Percentiles rank a stretch among this genome's conserved stretches.
These are phyloP conservation scores for Paragyromitra xinjiangensis DNA, from an alignment of 495 filamentous ascomycete species.

Conservation along the genomic window DNA sequence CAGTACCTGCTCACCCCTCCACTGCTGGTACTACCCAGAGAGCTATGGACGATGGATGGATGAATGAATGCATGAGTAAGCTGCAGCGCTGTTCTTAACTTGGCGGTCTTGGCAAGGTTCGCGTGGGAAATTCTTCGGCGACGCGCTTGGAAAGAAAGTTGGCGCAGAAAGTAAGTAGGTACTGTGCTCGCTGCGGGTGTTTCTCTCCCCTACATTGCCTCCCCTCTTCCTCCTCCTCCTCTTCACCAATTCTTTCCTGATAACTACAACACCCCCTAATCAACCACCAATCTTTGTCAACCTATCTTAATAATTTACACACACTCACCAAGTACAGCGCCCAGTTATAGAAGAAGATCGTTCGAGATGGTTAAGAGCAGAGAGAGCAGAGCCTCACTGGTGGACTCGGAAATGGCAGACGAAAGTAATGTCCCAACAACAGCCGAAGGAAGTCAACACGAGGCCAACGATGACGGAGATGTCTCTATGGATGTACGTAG, in stretches of 20 bases:
- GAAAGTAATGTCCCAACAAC: slow-evolving; percentile 46
- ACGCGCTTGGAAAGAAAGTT: slow-evolving; percentile 41
- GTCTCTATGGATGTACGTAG: slow-evolving; percentile 56
- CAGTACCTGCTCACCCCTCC: background rate
- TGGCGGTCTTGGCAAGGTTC: slow-evolving; percentile 40
- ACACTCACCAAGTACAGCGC: slow-evolving; percentile 17
- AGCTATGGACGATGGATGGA: background rate
- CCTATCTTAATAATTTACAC: slow-evolving; percentile 16
- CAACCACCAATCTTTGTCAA: slow-evolving; percentile 25
- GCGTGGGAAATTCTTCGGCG: slow-evolving; percentile 52
- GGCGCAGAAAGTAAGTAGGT: background rate
- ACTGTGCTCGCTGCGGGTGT: background rate
- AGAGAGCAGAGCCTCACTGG: slow-evolving; percentile 52
- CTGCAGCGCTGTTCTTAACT: background rate
- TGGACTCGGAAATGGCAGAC: slow-evolving; percentile 57
- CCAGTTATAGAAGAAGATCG: slow-evolving; percentile 1
- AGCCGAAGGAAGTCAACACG: slow-evolving; percentile 45
- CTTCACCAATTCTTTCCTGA: background rate
- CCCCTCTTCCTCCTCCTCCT: background rate
- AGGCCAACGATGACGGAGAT: slow-evolving; percentile 53
- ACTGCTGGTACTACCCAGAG: background rate
- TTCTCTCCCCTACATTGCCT: background rate
- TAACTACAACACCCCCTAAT: background rate
- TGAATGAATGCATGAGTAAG: slow-evolving; percentile 37
- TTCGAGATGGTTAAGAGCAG: slow-evolving; percentile 50